Evolutionary conservation across 331 rosid genomes (phyloP), one percentile per base, ranked within the genome.

Genomic region (Prunus yedoensis): DNA sequence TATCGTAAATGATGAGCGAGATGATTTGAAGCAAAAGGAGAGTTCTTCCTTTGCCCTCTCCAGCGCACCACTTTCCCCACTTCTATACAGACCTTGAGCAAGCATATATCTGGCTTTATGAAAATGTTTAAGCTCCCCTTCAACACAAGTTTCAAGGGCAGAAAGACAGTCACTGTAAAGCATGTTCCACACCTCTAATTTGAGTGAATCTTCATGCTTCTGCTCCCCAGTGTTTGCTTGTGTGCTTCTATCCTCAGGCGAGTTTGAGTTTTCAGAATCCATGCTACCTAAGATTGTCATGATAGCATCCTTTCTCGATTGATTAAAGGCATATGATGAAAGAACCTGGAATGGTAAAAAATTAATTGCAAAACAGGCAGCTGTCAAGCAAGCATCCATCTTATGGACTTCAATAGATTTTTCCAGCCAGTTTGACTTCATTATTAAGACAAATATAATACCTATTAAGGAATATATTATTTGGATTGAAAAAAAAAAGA

Each of bases 81-180:
- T 84, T 84, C 69, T 88, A 84, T 90, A 89, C 76, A 90, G 85
- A 74, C 97, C 97, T 79, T 86, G 96, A 77, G 99, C 96, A 63
- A 92, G 90, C 88, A 92, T 88, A 90, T 91, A 94, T 89, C 99
- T 92, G 72, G 96, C 99, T 91, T 94, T 94, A 60, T 94, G 99
- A 82, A 87, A 94, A 90, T 94, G 99, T 74, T 94, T 94, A 74
- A 94, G 96, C 82, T 94, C 97, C 79, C 99, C 99, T 80, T 94
- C 99, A 70, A 92, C 91, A 84, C 99, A 94, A 41, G 93, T 84
- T 88, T 91, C 96, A 64, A 94, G 97, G 30, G 93, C 99, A 74
- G 90, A 87, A 73, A 94, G 85, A 75, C 99, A 94, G 80, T 94
- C 99, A 17, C 77, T 86, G 86, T 90, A 90, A 81, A 94, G 93